phyloP scores from a whole-genome alignment of 192 early-diverging fungal species.

The Mortierella hygrophila region DNA sequence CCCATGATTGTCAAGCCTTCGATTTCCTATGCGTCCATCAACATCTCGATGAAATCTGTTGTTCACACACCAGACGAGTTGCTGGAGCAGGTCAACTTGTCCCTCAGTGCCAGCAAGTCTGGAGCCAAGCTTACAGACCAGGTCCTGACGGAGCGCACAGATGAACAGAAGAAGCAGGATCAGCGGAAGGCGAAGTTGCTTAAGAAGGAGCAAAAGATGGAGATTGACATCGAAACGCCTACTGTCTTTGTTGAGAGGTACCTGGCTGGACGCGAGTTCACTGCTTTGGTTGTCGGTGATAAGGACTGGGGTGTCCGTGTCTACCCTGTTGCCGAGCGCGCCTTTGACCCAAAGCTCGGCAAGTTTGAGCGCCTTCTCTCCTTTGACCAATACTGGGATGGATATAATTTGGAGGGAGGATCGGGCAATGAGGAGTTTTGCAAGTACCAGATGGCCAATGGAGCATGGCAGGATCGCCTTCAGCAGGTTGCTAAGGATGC shows the following conservation, averaged over 20 bases:
- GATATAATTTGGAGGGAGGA: conserved; percentile 55
- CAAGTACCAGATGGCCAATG: conserved; percentile 53
- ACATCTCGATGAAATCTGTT: conserved; percentile 56
- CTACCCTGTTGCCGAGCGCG: conserved; percentile 61
- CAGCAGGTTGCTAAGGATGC: conserved; percentile 57
- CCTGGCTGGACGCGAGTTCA: conserved; percentile 63
- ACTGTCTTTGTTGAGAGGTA: conserved; percentile 63
- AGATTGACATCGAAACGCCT: conserved; percentile 34
- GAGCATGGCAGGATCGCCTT: conserved; percentile 54
- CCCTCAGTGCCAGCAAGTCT: conserved; percentile 23
- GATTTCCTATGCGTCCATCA: conserved; percentile 61
- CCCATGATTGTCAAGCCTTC: conserved; percentile 65
- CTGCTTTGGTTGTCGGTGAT: conserved; percentile 57
- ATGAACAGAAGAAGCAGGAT: neutral
- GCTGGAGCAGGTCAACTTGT: conserved; percentile 43
- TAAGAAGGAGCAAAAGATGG: conserved; percentile 5
- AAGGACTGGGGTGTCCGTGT: conserved; percentile 53
- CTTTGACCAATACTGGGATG: conserved; percentile 65
- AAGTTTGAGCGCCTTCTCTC: conserved; percentile 56
- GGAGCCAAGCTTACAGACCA: neutral
- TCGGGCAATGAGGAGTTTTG: conserved; percentile 44
- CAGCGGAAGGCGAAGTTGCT: neutral
- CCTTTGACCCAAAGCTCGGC: conserved; percentile 46
- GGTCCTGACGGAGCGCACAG: neutral
- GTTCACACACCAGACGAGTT: conserved; percentile 37